phyloP scores from a whole-genome alignment of 495 filamentous ascomycete genomes.

The Aspergillus avenaceus region DNA sequence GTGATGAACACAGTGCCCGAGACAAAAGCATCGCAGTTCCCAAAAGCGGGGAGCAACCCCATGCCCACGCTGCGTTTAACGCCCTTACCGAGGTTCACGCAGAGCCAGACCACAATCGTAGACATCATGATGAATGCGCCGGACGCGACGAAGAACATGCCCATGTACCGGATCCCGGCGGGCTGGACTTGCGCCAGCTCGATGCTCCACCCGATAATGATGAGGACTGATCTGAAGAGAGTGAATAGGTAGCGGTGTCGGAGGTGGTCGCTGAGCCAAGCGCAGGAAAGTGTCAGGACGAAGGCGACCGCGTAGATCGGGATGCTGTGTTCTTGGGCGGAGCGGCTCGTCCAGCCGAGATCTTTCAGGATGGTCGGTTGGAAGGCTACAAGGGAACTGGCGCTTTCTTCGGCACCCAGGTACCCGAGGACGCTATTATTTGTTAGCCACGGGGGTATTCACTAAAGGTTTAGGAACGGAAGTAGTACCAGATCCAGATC shows the following conservation, averaged over 20 bases:
- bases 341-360: slow-evolving; percentile 47
- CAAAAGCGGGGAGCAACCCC: slow-evolving; percentile 51
- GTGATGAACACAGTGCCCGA: slow-evolving; percentile 50
- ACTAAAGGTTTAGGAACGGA: too few relatives aligned
- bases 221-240: slow-evolving; percentile 37
- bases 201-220: slow-evolving; percentile 46
- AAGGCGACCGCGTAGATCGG: slow-evolving; percentile 51
- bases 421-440: slow-evolving; percentile 23
- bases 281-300: slow-evolving; percentile 40
- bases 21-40: slow-evolving; percentile 50
- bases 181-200: slow-evolving; percentile 38
- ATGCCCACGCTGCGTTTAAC: slow-evolving; percentile 52
- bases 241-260: slow-evolving; percentile 49
- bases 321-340: slow-evolving; percentile 50
- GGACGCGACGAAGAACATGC: slow-evolving; percentile 41
- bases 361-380: slow-evolving; percentile 52
- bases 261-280: slow-evolving; percentile 43
- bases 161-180: slow-evolving; percentile 41
- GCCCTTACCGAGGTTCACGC: slow-evolving; percentile 50
- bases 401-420: slow-evolving; percentile 45
- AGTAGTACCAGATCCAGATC: slow-evolving; percentile 42
- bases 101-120: slow-evolving; percentile 47
- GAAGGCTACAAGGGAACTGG: slow-evolving; percentile 49
- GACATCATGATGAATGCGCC: slow-evolving; percentile 46
- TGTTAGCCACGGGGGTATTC: too few relatives aligned